Base-by-base conservation (phyloP, 2,329 filamentous ascomycete genomes). In the Didymella segeticola region DNA sequence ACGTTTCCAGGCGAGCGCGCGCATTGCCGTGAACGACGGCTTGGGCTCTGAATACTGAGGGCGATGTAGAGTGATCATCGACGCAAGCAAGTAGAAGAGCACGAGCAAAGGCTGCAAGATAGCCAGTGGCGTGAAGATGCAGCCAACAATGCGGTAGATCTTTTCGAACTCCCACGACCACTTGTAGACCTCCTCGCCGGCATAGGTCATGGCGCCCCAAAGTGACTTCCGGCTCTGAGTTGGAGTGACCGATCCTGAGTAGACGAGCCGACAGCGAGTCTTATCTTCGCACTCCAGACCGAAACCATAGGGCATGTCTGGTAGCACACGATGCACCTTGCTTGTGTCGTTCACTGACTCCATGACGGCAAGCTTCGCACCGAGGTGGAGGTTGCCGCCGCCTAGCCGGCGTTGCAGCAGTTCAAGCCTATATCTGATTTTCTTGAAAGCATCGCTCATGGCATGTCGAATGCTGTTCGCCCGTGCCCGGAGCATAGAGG, bases 301-400 rank as follows among this genome's bases (percentile, higher is more conserved):
- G 29, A 66, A 63, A 1, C 60, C 60, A 17, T 53, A 57, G 1
- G 61, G 63, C 36, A 60, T 38, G 5, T 33, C 15, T n/a, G 27
- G 5, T 12, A 23, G 14, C 31, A 17, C 11, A 1, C 17, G 17
- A 23, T 11, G 15, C 2, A 6, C 8, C 1, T 20, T 30, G 5
- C 27, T 9, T 14, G n/a, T 43, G 14, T 47, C 33, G 31, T 14
- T 36, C 19, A 2, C 5, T 9, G 9, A 12, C 8, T 33, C n/a
- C 12, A 25, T 2, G 6, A 14, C 4, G 20, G 14, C 6, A 4
- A 14, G 15, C 11, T 27, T 33, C 8, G 48, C 34, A 23, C 25
- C 26, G 22, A 33, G 25, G 5, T 7, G 31, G 17, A 17, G 15
- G 2, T 31, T 15, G 4, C 3, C 12, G n/a, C 7, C 17, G 5